phyloP scores from a whole-genome alignment of 805 yeast genomes.

The Pachysolen tannophilus region DNA sequence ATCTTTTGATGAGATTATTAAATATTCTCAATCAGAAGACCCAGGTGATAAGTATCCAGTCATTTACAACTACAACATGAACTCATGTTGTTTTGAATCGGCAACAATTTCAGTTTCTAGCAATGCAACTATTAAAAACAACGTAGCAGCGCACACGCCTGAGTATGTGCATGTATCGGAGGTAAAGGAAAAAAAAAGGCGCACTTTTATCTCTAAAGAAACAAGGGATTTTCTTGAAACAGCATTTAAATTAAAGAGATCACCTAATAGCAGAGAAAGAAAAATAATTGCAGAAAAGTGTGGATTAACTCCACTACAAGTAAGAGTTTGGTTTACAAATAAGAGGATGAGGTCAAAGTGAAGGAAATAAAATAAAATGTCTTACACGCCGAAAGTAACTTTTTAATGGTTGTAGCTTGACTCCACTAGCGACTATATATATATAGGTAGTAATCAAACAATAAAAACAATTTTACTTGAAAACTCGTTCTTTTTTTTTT shows the following conservation, averaged over 20 bases:
- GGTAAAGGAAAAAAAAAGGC: slow-evolving; percentile 1
- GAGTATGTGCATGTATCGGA: not conserved
- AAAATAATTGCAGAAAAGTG: slow-evolving; percentile 21
- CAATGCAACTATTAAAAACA: not conserved
- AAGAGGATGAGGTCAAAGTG: slow-evolving; percentile 20
- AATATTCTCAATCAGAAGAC: not conserved
- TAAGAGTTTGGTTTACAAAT: slow-evolving; percentile 28
- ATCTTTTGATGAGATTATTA: not conserved
- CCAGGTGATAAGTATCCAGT: not conserved
- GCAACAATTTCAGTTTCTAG: not conserved
- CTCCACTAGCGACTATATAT: too few relatives aligned
- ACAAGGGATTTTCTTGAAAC: slow-evolving; percentile 13
- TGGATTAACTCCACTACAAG: slow-evolving; percentile 21
- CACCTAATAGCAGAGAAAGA: slow-evolving; percentile 22
- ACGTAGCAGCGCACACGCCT: not conserved
- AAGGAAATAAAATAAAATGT: too few relatives aligned
- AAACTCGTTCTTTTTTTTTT: too few relatives aligned
- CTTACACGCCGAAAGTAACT: too few relatives aligned
- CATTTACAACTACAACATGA: not conserved
- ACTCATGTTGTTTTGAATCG: not conserved
- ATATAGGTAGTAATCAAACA: too few relatives aligned
- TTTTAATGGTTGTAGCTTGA: too few relatives aligned
- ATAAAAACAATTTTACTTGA: too few relatives aligned
- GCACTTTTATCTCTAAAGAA: slow-evolving; percentile 10
- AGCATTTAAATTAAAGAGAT: slow-evolving; percentile 15